phyloP scores from a whole-genome alignment of 148 eudicot species.

The Salicornia ramosissima region DNA sequence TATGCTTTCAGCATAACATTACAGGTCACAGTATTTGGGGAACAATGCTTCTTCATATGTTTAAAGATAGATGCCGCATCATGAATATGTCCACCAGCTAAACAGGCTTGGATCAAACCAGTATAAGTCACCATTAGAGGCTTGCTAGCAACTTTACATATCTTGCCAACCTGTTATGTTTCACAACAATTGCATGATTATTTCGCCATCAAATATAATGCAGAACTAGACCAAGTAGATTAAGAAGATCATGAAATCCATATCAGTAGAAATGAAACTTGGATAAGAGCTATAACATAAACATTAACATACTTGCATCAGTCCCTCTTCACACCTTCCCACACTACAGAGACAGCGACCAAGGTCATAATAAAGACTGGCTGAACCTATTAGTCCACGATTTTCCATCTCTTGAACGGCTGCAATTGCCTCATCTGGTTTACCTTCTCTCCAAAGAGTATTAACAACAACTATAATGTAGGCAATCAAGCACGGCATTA shows the following conservation, averaged over 20 bases:
- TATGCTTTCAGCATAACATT: conserved; percentile 80
- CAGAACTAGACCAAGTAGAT: no score
- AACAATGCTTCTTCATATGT: conserved; percentile 74
- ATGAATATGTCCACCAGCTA: conserved; percentile 47
- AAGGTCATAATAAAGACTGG: conserved; percentile 84
- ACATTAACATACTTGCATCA: conserved; percentile 52
- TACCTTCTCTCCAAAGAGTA: conserved; percentile 83
- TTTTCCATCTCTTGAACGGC: conserved; percentile 80
- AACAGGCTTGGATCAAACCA: conserved; percentile 82
- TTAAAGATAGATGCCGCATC: conserved; percentile 59
- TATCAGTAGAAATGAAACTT: neutral
- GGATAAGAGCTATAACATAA: neutral
- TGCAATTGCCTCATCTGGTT: conserved; percentile 63
- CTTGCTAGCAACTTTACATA: conserved; percentile 81
- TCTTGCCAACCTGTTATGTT: conserved; percentile 63
- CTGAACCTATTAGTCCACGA: conserved; percentile 76
- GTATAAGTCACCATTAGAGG: conserved; percentile 90
- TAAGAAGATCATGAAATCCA: no score
- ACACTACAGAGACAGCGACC: conserved; percentile 97
- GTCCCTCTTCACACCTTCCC: conserved; percentile 82
- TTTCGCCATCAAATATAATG: neutral
- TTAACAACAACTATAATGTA: conserved; percentile 62
- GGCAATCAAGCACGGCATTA: conserved; percentile 16
- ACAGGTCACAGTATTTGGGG: conserved; percentile 75
- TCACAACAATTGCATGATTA: neutral